phyloP scores from a whole-genome alignment of 1,284 basidiomycete genomes.

The Moniliophthora roreri region DNA sequence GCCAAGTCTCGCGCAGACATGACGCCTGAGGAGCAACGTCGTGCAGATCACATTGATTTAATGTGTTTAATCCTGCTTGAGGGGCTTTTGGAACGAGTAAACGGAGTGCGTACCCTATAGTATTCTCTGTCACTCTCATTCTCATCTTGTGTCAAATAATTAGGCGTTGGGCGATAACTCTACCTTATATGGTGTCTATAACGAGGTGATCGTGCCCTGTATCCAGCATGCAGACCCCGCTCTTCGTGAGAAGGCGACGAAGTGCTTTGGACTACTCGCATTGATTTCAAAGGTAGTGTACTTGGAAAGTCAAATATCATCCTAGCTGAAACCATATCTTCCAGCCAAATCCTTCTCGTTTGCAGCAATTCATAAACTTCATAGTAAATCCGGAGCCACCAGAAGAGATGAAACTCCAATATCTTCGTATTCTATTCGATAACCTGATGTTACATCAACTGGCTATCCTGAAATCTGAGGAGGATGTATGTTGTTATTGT shows the following conservation, averaged over 20 bases:
- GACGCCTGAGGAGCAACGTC: slow-evolving; percentile 52
- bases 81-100: slow-evolving; percentile 89
- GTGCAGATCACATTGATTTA: slow-evolving; percentile 68
- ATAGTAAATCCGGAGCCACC: slow-evolving; percentile 52
- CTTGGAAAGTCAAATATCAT: not conserved
- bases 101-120: slow-evolving; percentile 58
- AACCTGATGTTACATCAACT: slow-evolving; percentile 81
- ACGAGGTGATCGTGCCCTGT: slow-evolving; percentile 87
- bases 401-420: slow-evolving; percentile 65
- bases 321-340: not conserved
- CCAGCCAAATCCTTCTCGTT: not conserved
- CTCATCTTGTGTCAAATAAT: not conserved
- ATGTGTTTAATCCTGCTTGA: slow-evolving; percentile 81
- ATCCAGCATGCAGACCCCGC: slow-evolving; percentile 67
- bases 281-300: slow-evolving; percentile 71
- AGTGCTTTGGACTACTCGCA: slow-evolving; percentile 84
- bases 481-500: slow-evolving; percentile 14
- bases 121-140: not conserved
- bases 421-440: slow-evolving; percentile 82
- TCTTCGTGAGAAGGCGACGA: slow-evolving; percentile 78
- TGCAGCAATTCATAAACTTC: slow-evolving; percentile 52
- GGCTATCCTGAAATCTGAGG: slow-evolving; percentile 45
- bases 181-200: slow-evolving; percentile 81
- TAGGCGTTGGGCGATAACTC: slow-evolving; percentile 90
- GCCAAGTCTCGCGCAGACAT: slow-evolving; percentile 44